Evolutionary conservation across 768 basidiomycete species (phyloP), one percentile per base, ranked within the genome.

Genomic region (Leccinum aurantiacum): DNA sequence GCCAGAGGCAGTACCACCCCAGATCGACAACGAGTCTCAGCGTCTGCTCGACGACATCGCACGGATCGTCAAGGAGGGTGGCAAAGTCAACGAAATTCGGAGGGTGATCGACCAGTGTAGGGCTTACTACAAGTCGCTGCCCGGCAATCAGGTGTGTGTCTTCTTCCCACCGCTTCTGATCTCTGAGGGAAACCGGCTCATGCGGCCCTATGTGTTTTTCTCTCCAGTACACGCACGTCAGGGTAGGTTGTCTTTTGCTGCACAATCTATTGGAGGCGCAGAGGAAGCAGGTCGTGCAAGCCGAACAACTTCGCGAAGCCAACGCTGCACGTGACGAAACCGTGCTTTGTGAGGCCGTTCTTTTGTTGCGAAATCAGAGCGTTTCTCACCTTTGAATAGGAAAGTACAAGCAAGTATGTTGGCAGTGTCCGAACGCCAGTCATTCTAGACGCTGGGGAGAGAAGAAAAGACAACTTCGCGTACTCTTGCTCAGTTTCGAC

Each of bases 361-460:
- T 22, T 13, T 54, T 9, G 31, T 3, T 24, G 29, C 54, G 8
- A 46, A 51, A 9, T n/a, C 19, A n/a, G 14, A 17, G 9, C 6
- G 14, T 47, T 38, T 35, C 33, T 70, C 50, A 73, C 13, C 4
- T 50, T 48, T 14, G 38, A 50, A 2, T 46, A 96, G 95, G 41
- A 95, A 96, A 77, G 85, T 87, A 0, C 77, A 82, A 7, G 90
- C 95, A 15, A 91, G 87, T 63, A 75, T 90, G 2, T 83, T 90
- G 35, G 93, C 93, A 1, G 86, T 94, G 1, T 84, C 88, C 37
- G 95, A 98, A 73, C 89, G 97, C 1, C 94, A 97, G 67, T 79
- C 86, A 6, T 81, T 97, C 1, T 92, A 95, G 61, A 83, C 85
- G 1, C 81, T 95, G 7, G 80, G 80, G 14, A 86, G 95, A 56